These are phyloP conservation scores for Daphne laureola DNA, from an alignment of 441 rosid genomes.

Conservation along the genomic window DNA sequence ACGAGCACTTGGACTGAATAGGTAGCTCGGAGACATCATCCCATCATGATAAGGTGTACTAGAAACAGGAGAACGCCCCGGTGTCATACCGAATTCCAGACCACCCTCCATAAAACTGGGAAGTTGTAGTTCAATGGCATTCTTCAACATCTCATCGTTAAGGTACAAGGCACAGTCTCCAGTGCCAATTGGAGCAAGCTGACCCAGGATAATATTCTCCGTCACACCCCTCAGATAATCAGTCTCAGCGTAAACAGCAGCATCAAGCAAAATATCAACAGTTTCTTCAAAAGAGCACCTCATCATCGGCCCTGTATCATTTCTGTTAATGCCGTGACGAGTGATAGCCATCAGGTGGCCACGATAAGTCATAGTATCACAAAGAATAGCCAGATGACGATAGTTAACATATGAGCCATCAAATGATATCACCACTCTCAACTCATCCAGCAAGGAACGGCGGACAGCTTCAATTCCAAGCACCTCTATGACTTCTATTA, in stretches of 20 bases:
- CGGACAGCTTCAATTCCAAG: slow-evolving; percentile 98
- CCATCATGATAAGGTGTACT: slow-evolving; percentile 93
- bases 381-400: slow-evolving; percentile 90
- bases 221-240: slow-evolving; percentile 89
- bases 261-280: slow-evolving; percentile 95
- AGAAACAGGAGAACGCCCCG: slow-evolving; percentile 70
- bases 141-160: slow-evolving; percentile 96
- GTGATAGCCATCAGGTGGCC: slow-evolving; percentile 99
- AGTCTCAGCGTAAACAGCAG: slow-evolving; percentile 90
- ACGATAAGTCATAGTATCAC: slow-evolving; percentile 99
- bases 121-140: slow-evolving; percentile 95
- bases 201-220: slow-evolving; percentile 96
- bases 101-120: slow-evolving; percentile 96
- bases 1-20: slow-evolving; percentile 73
- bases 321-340: slow-evolving; percentile 94
- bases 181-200: slow-evolving; percentile 96
- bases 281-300: slow-evolving; percentile 99
- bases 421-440: slow-evolving; percentile 91
- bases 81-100: slow-evolving; percentile 85
- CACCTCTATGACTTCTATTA: slow-evolving; percentile 93
- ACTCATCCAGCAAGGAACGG: slow-evolving; percentile 81
- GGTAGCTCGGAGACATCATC: slow-evolving; percentile 91
- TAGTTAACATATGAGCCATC: slow-evolving; percentile 97
- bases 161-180: slow-evolving; percentile 85
- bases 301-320: slow-evolving; percentile 98